Base-by-base conservation (phyloP, 108 stramenopile genomes). In the Fistulifera pelliculosa region DNA sequence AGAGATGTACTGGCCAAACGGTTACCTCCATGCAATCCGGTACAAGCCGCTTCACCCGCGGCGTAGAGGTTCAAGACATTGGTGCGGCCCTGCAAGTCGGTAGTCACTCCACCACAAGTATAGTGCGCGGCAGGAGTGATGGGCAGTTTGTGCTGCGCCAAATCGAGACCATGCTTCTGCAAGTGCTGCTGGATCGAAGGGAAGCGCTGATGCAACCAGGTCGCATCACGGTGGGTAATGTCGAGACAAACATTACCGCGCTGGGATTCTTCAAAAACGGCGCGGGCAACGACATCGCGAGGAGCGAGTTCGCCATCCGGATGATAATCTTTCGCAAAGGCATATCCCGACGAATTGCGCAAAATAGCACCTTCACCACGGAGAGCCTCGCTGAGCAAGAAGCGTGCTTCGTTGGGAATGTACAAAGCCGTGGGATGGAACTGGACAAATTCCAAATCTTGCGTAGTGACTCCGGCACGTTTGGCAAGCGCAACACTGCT, bases 21-120 rank as follows among this genome's bases (percentile, higher is more conserved):
- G 66, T 96, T 96, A 7, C 91, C 95, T 15, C 95, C 95, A 59
- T 96, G 95, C 38, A 96, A 73, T 12, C 95, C 95, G 13, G 95
- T 96, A 41, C 95, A 56, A 2, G 95, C 93, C 10, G 90, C 92
- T 57, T 96, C 95, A 41, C 95, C 95, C 0, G 92, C 93, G 0
- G 87, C 89, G 52, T 79, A 93, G 39, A 96, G 56, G 44, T 68
- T 68, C 17, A 73, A 61, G 56, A 86, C 47, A 44, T 52, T 67
- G 17, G 79, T 87, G 31, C 76, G 53, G 10, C 93, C 95, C 31
- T 81, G 61, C 66, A 87, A 54, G 56, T 94, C 90, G 3, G 91
- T 92, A 7, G 74, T 60, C 1, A 94, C 75, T 12, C 95, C 95
- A 27, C 93, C 95, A 58, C 95, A 96, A 7, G 90, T 90, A 56